These are phyloP conservation scores for Nakaseomyces nivariensis DNA, from an alignment of 1,139 yeast genomes.

Conservation along the genomic window DNA sequence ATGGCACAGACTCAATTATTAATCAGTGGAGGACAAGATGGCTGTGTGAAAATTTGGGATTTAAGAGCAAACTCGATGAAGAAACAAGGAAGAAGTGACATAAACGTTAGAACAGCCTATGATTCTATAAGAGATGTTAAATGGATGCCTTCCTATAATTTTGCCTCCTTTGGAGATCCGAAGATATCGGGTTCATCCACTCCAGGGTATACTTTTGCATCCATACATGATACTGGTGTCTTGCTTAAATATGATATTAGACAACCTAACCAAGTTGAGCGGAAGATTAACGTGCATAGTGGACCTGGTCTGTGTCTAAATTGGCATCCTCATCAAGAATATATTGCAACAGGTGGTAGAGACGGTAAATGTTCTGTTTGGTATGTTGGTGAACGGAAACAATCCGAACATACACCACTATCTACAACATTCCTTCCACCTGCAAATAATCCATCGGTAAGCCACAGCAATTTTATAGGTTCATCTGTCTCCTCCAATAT, in stretches of 20 bases:
- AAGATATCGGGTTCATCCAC: conserved; percentile 6
- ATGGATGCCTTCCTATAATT: conserved; percentile 28
- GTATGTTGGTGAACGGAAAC: conserved; percentile 27
- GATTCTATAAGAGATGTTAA: conserved; percentile 36
- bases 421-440: conserved; percentile 5
- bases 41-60: conserved; percentile 83
- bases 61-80: conserved; percentile 40
- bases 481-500: conserved; percentile 23
- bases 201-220: conserved; percentile 42
- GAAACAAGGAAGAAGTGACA: conserved; percentile 20
- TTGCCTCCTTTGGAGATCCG: conserved; percentile 4
- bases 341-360: conserved; percentile 84
- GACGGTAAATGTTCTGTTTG: conserved; percentile 42
- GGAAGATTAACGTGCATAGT: conserved; percentile 77
- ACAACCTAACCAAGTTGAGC: conserved; percentile 46
- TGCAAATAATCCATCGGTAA: conserved; percentile 8
- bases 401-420: conserved; percentile 15
- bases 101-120: conserved; percentile 32
- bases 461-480: conserved; percentile 11
- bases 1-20: conserved; percentile 48
- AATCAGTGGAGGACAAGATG: conserved; percentile 87
- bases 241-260: conserved; percentile 79
- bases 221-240: conserved; percentile 86
- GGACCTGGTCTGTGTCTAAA: conserved; percentile 85
- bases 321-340: conserved; percentile 80